Conservation (phyloP, 2,329 filamentous ascomycete genomes). For the Plectosphaerella sp. region DNA sequence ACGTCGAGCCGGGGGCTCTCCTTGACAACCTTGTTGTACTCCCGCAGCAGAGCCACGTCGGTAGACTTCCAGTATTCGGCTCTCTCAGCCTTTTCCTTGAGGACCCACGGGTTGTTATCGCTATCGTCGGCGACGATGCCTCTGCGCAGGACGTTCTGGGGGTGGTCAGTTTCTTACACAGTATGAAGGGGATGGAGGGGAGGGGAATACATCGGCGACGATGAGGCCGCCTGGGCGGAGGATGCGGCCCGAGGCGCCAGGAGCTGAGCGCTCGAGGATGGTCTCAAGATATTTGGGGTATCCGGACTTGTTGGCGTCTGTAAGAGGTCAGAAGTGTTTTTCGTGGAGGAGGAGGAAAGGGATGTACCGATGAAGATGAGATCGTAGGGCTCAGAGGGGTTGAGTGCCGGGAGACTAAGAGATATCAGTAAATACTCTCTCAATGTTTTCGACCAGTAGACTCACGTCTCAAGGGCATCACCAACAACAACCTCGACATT, state of each 20-base stretch:
- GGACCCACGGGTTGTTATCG: slow-evolving; percentile 10
- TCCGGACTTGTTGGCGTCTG: slow-evolving; percentile 45
- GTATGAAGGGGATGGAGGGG: too few relatives aligned
- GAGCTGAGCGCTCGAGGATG: slow-evolving; percentile 37
- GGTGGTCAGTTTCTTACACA: too few relatives aligned
- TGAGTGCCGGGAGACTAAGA: slow-evolving; percentile 23
- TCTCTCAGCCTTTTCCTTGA: slow-evolving; percentile 6
- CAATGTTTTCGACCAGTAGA: neutral
- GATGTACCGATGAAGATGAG: slow-evolving; percentile 41
- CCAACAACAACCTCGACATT: slow-evolving; percentile 45
- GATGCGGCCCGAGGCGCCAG: slow-evolving; percentile 31
- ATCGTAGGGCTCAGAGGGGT: slow-evolving; percentile 41
- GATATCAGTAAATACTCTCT: neutral
- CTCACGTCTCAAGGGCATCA: slow-evolving; percentile 41
- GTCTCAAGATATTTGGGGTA: slow-evolving; percentile 43
- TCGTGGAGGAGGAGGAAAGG: too few relatives aligned
- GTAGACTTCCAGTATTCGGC: slow-evolving; percentile 13
- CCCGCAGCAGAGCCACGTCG: slow-evolving; percentile 12
- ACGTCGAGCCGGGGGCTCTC: slow-evolving; percentile 30
- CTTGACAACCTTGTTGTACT: slow-evolving; percentile 14
- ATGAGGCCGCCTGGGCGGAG: slow-evolving; percentile 45
- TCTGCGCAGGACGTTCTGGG: slow-evolving; percentile 40
- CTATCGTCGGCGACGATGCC: slow-evolving; percentile 38
- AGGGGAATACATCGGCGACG: slow-evolving; percentile 34
- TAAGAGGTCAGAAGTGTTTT: too few relatives aligned